phyloP scores from a whole-genome alignment of 2,329 filamentous ascomycete species.

The Trichoderma semiorbis region DNA sequence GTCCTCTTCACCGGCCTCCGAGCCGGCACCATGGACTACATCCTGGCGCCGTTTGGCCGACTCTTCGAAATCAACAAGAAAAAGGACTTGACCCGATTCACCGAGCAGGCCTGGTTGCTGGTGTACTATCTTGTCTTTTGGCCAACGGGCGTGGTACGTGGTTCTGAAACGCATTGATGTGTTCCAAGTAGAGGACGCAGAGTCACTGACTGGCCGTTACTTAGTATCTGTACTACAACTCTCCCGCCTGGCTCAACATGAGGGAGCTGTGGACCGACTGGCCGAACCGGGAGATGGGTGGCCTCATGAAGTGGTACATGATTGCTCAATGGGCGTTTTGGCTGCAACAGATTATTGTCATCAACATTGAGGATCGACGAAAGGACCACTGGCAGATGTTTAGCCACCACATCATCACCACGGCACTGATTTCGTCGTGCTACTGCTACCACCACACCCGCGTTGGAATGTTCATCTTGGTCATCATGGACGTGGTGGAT shows the following conservation, averaged over 20 bases:
- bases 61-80: constrained; percentile 67
- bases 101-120: constrained; percentile 90
- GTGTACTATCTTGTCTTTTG: constrained; percentile 81
- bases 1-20: constrained; percentile 84
- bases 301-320: constrained; percentile 82
- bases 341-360: constrained; percentile 89
- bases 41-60: constrained; percentile 74
- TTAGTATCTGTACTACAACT: constrained; percentile 77
- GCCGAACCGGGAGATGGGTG: constrained; percentile 72
- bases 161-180: not conserved
- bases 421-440: constrained; percentile 71
- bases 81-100: constrained; percentile 79
- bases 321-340: constrained; percentile 88
- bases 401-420: constrained; percentile 88
- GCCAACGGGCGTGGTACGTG: constrained; percentile 74
- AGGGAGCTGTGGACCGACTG: constrained; percentile 78
- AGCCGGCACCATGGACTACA: constrained; percentile 80
- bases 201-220: not conserved
- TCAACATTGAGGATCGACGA: constrained; percentile 88
- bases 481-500: constrained; percentile 92
- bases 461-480: constrained; percentile 83
- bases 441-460: constrained; percentile 86
- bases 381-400: constrained; percentile 98
- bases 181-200: not conserved
- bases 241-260: constrained; percentile 74